These are phyloP conservation scores for Cudoniella acicularis DNA, from an alignment of 495 filamentous ascomycete genomes.

Conservation along the genomic window DNA sequence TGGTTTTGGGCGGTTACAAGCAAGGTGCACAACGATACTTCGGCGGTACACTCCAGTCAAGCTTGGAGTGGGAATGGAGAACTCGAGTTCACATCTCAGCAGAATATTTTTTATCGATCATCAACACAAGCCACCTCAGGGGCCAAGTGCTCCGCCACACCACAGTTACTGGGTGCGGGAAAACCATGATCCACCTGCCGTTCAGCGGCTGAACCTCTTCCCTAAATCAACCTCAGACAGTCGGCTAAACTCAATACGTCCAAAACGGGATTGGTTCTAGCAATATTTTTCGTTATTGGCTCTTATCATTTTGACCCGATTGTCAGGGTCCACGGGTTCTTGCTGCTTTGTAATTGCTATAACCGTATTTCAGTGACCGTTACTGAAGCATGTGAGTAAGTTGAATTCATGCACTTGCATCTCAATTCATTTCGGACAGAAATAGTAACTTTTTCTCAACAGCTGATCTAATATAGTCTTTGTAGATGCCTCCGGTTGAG, in stretches of 20 bases:
- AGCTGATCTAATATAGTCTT: not conserved
- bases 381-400: not conserved
- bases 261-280: not conserved
- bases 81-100: too few species aligned
- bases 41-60: too few species aligned
- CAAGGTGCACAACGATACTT: too few species aligned
- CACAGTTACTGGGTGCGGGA: not conserved
- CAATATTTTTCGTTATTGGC: not conserved
- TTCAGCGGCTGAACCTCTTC: not conserved
- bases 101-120: too few species aligned
- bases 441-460: not conserved
- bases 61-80: too few species aligned
- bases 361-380: not conserved
- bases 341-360: not conserved
- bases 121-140: not conserved
- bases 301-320: not conserved
- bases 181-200: conserved; percentile 2
- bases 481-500: not conserved
- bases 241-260: not conserved
- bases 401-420: not conserved
- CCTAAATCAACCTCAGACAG: not conserved
- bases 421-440: not conserved
- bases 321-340: not conserved
- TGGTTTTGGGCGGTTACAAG: too few species aligned
- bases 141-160: not conserved